A percentile compares a stretch with the other conserved stretches of the same genome.
Conservation (phyloP, 2,329 filamentous ascomycete species). For the Verticillium nonalfalfae region DNA sequence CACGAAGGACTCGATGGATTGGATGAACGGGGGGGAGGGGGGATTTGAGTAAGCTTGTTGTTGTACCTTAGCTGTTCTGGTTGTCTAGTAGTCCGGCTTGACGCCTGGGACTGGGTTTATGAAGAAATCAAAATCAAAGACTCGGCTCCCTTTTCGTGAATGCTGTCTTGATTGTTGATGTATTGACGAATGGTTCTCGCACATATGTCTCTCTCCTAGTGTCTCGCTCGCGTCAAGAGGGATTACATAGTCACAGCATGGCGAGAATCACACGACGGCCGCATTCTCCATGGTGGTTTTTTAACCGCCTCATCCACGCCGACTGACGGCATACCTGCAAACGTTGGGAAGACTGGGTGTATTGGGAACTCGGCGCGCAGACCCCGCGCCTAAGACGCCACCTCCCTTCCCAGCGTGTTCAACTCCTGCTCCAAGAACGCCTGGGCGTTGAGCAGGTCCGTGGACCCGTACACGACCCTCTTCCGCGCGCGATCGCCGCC, state of each 20-base stretch:
- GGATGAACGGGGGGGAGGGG: neutral
- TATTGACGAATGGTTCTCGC: too few relatives aligned
- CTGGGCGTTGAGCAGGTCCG: conserved; percentile 66
- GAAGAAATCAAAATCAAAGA: neutral
- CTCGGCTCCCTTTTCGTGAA: neutral
- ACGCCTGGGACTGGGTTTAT: neutral
- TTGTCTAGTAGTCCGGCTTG: neutral
- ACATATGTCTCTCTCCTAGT: too few relatives aligned
- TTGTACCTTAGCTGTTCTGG: neutral
- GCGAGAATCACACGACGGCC: too few relatives aligned
- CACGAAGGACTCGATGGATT: neutral
- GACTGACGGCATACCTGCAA: too few relatives aligned
- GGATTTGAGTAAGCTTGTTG: neutral
- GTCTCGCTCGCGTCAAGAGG: too few relatives aligned
- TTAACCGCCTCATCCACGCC: too few relatives aligned
- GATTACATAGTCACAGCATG: too few relatives aligned
- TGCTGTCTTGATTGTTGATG: too few relatives aligned
- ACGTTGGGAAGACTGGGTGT: neutral
- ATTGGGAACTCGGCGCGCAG: neutral
- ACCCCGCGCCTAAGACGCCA: conserved; percentile 20
- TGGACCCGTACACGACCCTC: conserved; percentile 91
- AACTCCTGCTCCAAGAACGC: conserved; percentile 61
- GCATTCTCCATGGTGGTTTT: too few relatives aligned
- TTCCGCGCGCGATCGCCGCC: conserved; percentile 61
- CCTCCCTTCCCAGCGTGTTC: conserved; percentile 55